Evolutionary conservation across 306 rosid species (phyloP).

Genomic region (Clitoria ternatea): DNA sequence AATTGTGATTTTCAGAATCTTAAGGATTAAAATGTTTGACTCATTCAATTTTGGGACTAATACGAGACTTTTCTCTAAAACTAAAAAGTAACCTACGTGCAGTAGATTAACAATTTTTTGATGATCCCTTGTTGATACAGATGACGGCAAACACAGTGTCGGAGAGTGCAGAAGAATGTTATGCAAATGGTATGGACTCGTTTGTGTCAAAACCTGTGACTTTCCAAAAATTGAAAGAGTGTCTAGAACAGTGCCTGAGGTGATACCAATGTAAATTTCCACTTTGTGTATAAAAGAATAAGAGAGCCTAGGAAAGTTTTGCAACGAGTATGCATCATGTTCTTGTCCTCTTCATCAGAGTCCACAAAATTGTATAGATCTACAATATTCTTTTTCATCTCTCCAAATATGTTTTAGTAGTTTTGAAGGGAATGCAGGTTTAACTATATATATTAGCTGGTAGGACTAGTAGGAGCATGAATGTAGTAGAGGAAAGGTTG

Average conservation of each 20-base stretch:
- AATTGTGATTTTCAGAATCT: no score
- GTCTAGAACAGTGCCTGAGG: conserved; percentile 56
- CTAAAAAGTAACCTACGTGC: no score
- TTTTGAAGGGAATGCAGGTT: conserved; percentile 12
- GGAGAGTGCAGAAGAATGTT: conserved; percentile 93
- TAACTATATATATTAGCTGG: neutral
- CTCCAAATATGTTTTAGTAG: neutral
- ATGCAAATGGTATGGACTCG: conserved; percentile 85
- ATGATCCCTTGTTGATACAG: conserved; percentile 39
- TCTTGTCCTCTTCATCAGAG: conserved; percentile 27
- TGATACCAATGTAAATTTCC: conserved; percentile 54
- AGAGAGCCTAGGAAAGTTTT: conserved; percentile 70
- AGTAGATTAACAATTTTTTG: no score
- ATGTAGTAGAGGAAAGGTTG: conserved; percentile 15
- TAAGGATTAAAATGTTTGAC: no score
- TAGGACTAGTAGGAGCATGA: conserved; percentile 22
- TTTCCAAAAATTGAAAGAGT: conserved; percentile 64
- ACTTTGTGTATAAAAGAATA: conserved; percentile 49
- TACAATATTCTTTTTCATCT: conserved; percentile 19
- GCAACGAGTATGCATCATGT: conserved; percentile 47
- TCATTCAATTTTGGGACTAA: no score
- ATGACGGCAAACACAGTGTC: conserved; percentile 92
- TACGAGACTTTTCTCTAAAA: no score
- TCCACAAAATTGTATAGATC: conserved; percentile 50
- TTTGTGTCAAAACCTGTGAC: conserved; percentile 93